Evolutionary conservation across 176 grass and related monocot species (phyloP), one percentile per base, ranked within the genome.

Genomic region (Alloteropsis semialata): DNA sequence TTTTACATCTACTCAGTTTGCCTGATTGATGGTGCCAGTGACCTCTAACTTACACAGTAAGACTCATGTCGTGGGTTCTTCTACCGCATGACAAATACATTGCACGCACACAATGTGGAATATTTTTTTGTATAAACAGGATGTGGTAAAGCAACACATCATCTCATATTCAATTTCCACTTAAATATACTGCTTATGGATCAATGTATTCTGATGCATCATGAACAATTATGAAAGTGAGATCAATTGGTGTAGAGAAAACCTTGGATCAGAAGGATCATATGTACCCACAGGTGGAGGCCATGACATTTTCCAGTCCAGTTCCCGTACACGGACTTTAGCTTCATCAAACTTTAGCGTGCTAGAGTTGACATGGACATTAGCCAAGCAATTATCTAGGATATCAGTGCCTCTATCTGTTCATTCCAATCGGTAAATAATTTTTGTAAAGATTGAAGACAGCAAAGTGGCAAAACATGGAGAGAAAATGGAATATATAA

Each of bases 251-350:
- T 24, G 12, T 17, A 61, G 43, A 6, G 53, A 32, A 16, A 59
- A 95, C 93, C 88, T 90, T 72, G 77, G 36, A 77, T 92, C 61
- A 65, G 87, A 94, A 83, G 70, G 25, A 63, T 90, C 63, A 58
- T 15, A 62, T 73, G 48, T 50, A 84, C 50, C 44, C 59, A 90
- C 48, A 24, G 63, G 81, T 8, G 90, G 92, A 82, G 90, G 92
- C 90, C 95, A 94, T 6, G 81, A 64, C 9, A 81, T 43, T 88
- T 85, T 93, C 95, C 92, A 94, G 76, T 95, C 86, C 27, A 98
- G 86, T 81, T 95, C 95, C 32, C 92, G 79, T 43, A 94, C 78
- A 88, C 45, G 69, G 19, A 94, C 36, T 86, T 90, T 81, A 68
- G 79, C 84, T 83, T 86, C 84, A 78, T 88, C 71, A 51, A 88